These are phyloP conservation scores for Pulveroboletus sp. DNA, from an alignment of 768 basidiomycete genomes.

Conservation along the genomic window DNA sequence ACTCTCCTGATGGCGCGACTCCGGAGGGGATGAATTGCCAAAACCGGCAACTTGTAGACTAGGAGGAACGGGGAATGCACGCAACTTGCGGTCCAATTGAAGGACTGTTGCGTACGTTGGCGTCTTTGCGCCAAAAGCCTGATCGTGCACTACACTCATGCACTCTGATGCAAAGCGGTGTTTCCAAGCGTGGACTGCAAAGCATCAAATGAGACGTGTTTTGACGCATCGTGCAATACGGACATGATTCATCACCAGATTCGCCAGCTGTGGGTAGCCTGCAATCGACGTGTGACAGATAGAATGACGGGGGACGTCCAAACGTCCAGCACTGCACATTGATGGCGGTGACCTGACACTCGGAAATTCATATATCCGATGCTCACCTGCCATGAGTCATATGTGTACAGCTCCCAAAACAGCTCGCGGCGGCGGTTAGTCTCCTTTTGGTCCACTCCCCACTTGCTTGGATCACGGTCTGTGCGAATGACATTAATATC, in stretches of 20 bases:
- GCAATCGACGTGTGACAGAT: conserved; percentile 62
- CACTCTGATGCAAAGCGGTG: conserved; percentile 65
- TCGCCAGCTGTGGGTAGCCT: conserved; percentile 53
- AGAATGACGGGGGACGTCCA: conserved; percentile 65
- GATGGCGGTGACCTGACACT: conserved; percentile 31
- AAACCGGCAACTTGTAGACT: conserved; percentile 66
- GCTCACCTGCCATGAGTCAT: conserved; percentile 33
- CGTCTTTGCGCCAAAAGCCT: conserved; percentile 66
- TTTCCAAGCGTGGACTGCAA: conserved; percentile 63
- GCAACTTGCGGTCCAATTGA: conserved; percentile 62
- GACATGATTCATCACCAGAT: conserved; percentile 54
- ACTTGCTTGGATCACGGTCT: conserved; percentile 70
- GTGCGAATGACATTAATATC: conserved; percentile 7
- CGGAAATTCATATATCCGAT: not conserved
- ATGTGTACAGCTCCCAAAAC: conserved; percentile 56
- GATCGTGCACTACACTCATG: conserved; percentile 64
- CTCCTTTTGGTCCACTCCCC: conserved; percentile 53
- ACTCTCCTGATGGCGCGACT: conserved; percentile 34
- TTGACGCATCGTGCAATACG: conserved; percentile 20
- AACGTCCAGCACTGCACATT: conserved; percentile 56
- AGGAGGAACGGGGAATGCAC: conserved; percentile 62
- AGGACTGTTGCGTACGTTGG: conserved; percentile 63
- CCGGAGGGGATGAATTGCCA: conserved; percentile 46
- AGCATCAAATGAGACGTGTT: not conserved
- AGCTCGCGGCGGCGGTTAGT: conserved; percentile 59